Percentiles rank a stretch among this genome's conserved stretches.
phyloP scores from a whole-genome alignment of 1,284 basidiomycete species.

The Serendipita sp. region DNA sequence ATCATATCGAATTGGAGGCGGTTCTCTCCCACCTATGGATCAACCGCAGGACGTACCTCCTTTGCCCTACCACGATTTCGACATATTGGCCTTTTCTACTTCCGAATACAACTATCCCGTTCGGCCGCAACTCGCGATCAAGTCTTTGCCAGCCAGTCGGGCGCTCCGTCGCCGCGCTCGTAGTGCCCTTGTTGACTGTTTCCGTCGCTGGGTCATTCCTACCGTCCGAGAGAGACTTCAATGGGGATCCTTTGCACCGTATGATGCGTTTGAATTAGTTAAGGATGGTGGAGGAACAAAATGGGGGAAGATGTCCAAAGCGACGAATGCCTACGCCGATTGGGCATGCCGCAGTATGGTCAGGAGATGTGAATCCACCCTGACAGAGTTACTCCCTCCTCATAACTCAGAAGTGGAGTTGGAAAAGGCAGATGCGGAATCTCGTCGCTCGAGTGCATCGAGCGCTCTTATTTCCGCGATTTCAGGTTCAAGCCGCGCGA shows the following conservation, averaged over 20 bases:
- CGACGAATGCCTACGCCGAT: conserved; percentile 3
- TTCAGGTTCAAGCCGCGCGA: background rate
- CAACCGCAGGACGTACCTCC: background rate
- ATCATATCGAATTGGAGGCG: background rate
- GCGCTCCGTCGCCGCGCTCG: conserved; percentile 53
- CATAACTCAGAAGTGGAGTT: background rate
- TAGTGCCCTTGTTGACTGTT: conserved; percentile 60
- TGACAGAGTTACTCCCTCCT: background rate
- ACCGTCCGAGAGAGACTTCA: background rate
- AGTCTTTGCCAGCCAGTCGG: conserved; percentile 16
- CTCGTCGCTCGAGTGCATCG: background rate
- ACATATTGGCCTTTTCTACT: background rate
- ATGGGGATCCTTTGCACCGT: background rate
- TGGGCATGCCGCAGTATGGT: conserved; percentile 3
- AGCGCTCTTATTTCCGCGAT: background rate
- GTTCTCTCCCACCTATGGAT: background rate
- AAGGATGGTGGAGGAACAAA: background rate
- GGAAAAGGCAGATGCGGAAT: background rate
- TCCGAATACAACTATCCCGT: background rate
- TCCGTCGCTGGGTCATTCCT: conserved; percentile 49
- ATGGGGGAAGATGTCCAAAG: conserved; percentile 5
- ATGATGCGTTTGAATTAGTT: background rate
- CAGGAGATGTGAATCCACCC: background rate
- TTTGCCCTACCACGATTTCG: background rate
- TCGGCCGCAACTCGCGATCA: background rate